Conservation (phyloP, 345 rosid genomes). For the Mangifera indica region DNA sequence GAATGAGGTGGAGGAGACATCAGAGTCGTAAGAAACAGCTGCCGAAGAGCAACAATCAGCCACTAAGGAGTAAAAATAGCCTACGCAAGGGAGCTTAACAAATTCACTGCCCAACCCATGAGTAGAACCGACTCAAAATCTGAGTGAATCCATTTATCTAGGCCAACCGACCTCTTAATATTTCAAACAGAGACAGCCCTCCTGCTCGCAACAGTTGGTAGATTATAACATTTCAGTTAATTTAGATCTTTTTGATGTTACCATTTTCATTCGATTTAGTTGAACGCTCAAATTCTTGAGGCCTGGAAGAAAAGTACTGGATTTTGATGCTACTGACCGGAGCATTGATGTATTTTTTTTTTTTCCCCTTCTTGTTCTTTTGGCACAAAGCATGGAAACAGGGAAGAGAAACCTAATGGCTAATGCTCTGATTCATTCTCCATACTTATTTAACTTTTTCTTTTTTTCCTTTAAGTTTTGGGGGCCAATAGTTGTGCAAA, state of each 20-base stretch:
- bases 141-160: slow-evolving; percentile 22
- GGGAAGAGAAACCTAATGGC: neutral
- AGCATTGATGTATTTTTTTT: neutral
- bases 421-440: neutral
- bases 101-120: slow-evolving; percentile 41
- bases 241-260: neutral
- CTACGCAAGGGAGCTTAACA: slow-evolving; percentile 49
- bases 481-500: slow-evolving; percentile 14
- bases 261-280: neutral
- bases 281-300: neutral
- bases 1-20: slow-evolving; percentile 48
- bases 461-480: neutral
- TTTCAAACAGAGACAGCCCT: neutral
- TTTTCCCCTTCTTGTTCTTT: neutral
- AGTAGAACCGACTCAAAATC: slow-evolving; percentile 35
- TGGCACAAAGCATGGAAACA: neutral
- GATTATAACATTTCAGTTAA: slow-evolving; percentile 3
- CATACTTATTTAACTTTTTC: slow-evolving; percentile 16
- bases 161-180: neutral
- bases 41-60: slow-evolving; percentile 16
- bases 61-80: slow-evolving; percentile 16
- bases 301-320: slow-evolving; percentile 13
- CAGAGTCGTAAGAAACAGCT: slow-evolving; percentile 42
- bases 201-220: neutral
- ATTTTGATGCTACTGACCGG: slow-evolving; percentile 13